A percentile compares a stretch with the other conserved stretches of the same genome.
Evolutionary conservation across 202 grass and related monocot genomes (phyloP).

Genomic region (Eragrostis tef): DNA sequence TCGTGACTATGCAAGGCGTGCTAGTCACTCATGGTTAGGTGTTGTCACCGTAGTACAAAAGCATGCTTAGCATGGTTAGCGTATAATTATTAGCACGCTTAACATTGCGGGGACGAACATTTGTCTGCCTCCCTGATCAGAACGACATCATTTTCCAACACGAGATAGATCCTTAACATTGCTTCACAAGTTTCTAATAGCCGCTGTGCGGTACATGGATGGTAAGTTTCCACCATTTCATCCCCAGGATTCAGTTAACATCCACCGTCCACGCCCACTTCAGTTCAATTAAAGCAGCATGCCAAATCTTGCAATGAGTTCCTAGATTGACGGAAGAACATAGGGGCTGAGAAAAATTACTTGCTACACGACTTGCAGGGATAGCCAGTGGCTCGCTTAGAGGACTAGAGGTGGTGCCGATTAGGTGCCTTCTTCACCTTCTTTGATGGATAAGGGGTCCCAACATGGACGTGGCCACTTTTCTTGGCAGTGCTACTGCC

Average conservation of each 20-base stretch:
- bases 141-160: background rate
- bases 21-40: no score
- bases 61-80: no score
- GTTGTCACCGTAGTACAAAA: no score
- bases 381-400: constrained; percentile 52
- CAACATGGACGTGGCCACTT: constrained; percentile 54
- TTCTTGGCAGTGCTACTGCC: constrained; percentile 48
- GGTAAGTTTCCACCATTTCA: background rate
- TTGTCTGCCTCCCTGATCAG: no score
- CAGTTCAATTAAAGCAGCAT: constrained; percentile 15
- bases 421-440: constrained; percentile 52
- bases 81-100: no score
- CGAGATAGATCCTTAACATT: constrained; percentile 5
- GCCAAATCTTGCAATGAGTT: constrained; percentile 67
- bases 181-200: background rate
- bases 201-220: background rate
- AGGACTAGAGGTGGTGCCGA: constrained; percentile 47
- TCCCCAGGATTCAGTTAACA: constrained; percentile 24
- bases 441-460: constrained; percentile 71
- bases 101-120: background rate
- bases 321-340: constrained; percentile 49
- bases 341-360: constrained; percentile 24
- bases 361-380: constrained; percentile 66
- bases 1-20: no score
- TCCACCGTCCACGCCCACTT: background rate